phyloP scores from a whole-genome alignment of 345 rosid genomes.

The Reutealis trisperma region DNA sequence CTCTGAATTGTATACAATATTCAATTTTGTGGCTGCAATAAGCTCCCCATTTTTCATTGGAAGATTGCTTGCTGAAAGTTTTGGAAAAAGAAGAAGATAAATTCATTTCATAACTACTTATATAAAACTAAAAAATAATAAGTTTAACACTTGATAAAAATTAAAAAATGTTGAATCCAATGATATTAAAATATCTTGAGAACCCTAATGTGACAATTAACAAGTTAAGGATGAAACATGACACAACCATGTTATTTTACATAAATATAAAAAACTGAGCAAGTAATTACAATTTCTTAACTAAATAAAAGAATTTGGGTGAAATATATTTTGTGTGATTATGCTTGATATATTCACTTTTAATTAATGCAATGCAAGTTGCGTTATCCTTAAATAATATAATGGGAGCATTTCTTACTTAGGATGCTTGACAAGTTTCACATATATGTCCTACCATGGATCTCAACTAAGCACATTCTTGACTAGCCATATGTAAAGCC shows the following conservation, averaged over 20 bases:
- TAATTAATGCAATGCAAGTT: too few species aligned
- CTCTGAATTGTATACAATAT: constrained; percentile 24
- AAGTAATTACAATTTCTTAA: not conserved
- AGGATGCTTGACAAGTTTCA: too few species aligned
- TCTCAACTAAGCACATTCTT: too few species aligned
- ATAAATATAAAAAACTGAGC: too few species aligned
- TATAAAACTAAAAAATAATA: not conserved
- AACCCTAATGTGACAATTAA: not conserved
- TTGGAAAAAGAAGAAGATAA: constrained; percentile 6
- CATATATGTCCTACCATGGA: too few species aligned
- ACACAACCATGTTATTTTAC: not conserved
- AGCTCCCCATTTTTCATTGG: constrained; percentile 44
- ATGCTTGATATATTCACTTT: too few species aligned
- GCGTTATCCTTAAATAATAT: too few species aligned
- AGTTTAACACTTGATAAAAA: not conserved
- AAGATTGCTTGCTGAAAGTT: constrained; percentile 34
- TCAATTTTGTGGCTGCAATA: constrained; percentile 32
- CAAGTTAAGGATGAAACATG: not conserved
- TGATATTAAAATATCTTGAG: not conserved
- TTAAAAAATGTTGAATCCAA: not conserved
- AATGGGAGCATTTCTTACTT: too few species aligned
- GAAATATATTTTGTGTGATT: too few species aligned
- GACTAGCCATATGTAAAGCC: too few species aligned
- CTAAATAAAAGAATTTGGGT: not conserved
- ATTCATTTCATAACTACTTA: not conserved